Base-by-base conservation (phyloP, 495 filamentous ascomycete genomes). In the Penicillium canariense region DNA sequence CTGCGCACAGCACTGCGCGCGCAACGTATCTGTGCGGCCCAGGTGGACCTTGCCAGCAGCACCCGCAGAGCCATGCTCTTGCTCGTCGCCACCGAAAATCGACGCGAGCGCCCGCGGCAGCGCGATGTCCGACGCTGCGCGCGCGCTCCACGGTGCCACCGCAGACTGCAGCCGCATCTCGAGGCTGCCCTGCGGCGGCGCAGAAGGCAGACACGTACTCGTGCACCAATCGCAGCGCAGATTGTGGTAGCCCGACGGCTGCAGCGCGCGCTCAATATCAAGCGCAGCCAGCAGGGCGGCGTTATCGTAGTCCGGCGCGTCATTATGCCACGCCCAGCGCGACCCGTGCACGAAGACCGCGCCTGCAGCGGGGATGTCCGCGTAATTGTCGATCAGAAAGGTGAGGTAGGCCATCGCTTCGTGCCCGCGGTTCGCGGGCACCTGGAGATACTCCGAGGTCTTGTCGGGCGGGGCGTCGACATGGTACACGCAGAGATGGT, bases 361-460 rank as follows among this genome's bases (percentile, higher is more conserved):
- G 0, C 74, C 74, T 0, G 66, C 48, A 3, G 61, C 75, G 12
- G 84, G 82, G 27, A 89, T 74, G 1, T 72, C 48, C 50, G 79
- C 76, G 68, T 88, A 87, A 63, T 84, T 81, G 65, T 87, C 84
- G 59, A 86, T 81, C 42, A 89, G 72, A 66, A 85, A 87, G 22
- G 79, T 85, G 14, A 86, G 72, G 65, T 89, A 89, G 8, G 80
- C 72, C 72, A 87, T 82, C 39, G 81, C 84, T 60, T 89, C 86
- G 55, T 87, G 82, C 31, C 84, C 86, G 60, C 86, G 85, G 56
- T 85, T 85, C 39, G 76, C 72, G 4, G 82, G 83, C 11, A 83
- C 78, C 55, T 83, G 83, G n/a, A 81, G 75, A 26, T 59, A 40
- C 1, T 63, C 52, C 12, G 63, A 62, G 14, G 28, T 51, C 23